Percentiles rank a stretch among this genome's conserved stretches.
Conservation (phyloP, 2,329 filamentous ascomycete species). For the Nigrospora sphaerica region DNA sequence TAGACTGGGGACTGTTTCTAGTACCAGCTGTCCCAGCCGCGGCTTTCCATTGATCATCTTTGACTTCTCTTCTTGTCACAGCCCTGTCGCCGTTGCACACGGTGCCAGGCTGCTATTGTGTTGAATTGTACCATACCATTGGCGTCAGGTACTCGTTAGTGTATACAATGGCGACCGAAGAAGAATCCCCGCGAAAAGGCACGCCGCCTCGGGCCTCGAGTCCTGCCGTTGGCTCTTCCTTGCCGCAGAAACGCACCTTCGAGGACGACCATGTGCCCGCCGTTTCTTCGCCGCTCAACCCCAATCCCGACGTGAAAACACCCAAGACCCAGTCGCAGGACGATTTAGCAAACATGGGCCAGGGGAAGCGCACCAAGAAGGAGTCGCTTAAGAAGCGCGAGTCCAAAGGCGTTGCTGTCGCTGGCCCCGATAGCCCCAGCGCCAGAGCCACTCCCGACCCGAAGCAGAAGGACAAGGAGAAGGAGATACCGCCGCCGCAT, state of each 20-base stretch:
- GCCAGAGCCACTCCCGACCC: slow-evolving; percentile 51
- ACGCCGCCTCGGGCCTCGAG: slow-evolving; percentile 18
- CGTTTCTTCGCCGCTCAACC: slow-evolving; percentile 69
- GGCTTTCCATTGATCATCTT: no score
- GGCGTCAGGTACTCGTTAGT: no score
- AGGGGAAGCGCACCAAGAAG: slow-evolving; percentile 54
- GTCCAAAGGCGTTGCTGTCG: slow-evolving; percentile 40
- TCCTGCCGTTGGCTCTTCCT: slow-evolving; percentile 26
- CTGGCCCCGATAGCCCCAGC: slow-evolving; percentile 40
- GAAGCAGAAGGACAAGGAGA: slow-evolving; percentile 31
- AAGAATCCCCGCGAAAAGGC: slow-evolving; percentile 19
- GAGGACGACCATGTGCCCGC: slow-evolving; percentile 66
- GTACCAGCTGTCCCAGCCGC: no score
- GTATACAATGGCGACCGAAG: slow-evolving; percentile 19
- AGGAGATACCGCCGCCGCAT: background rate
- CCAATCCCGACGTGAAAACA: slow-evolving; percentile 42
- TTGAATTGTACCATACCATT: no score
- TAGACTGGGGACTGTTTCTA: no score
- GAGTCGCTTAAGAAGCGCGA: slow-evolving; percentile 64
- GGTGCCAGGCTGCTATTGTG: no score
- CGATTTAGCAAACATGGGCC: slow-evolving; percentile 21
- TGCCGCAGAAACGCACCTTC: slow-evolving; percentile 59
- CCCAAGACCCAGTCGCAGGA: slow-evolving; percentile 25
- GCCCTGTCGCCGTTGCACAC: no score
- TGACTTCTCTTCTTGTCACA: no score